phyloP scores from a whole-genome alignment of 257 asterid species.

The Gentiana macrophylla region DNA sequence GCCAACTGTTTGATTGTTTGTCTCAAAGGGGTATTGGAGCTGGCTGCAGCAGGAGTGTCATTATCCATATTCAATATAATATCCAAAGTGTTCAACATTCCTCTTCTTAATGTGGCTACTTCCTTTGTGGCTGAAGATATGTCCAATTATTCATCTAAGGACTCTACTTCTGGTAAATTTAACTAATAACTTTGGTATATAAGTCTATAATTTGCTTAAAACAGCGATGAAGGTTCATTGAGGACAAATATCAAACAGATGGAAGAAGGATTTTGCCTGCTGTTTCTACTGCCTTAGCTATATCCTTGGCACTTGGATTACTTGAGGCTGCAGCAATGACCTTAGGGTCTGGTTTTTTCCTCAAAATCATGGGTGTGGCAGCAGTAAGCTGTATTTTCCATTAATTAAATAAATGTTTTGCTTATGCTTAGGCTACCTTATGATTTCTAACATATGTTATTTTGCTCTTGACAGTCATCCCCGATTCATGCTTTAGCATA shows the following conservation, averaged over 20 bases:
- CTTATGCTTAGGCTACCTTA: too few relatives aligned
- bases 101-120: conserved; percentile 39
- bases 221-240: background rate
- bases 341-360: conserved; percentile 23
- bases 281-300: conserved; percentile 28
- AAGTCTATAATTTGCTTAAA: background rate
- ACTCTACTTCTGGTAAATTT: conserved; percentile 18
- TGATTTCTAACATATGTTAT: background rate
- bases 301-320: conserved; percentile 23
- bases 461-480: conserved; percentile 20
- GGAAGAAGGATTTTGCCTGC: conserved; percentile 19
- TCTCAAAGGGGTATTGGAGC: conserved; percentile 26
- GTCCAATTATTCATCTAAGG: conserved; percentile 16
- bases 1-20: too few relatives aligned
- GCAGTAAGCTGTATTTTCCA: conserved; percentile 7
- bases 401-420: too few relatives aligned
- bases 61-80: conserved; percentile 31
- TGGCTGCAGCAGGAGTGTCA: conserved; percentile 41
- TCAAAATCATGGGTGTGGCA: conserved; percentile 27
- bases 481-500: conserved; percentile 28
- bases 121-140: conserved; percentile 45
- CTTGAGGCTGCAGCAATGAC: conserved; percentile 29
- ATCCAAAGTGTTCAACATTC: conserved; percentile 41
- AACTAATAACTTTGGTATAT: background rate
- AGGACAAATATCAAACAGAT: conserved; percentile 6